phyloP scores from a whole-genome alignment of 257 asterid species.

The Craterostigma plantagineum region DNA sequence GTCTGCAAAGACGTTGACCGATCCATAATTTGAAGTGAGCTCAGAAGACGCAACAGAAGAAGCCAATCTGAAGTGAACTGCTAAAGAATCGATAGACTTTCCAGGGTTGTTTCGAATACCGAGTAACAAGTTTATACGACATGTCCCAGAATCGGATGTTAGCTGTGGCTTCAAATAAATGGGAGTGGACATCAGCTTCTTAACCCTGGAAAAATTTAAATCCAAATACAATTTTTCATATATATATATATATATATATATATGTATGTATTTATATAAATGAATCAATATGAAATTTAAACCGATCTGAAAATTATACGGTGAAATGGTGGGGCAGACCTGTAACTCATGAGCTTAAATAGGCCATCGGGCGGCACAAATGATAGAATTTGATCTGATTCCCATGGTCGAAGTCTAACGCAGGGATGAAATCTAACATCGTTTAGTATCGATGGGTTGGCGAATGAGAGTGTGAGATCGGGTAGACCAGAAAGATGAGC shows the following conservation, averaged over 20 bases:
- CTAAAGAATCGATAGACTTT: conserved; percentile 61
- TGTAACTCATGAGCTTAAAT: conserved; percentile 92
- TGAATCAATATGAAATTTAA: background rate
- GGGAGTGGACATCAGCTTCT: conserved; percentile 79
- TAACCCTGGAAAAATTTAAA: conserved; percentile 36
- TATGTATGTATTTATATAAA: too few species aligned
- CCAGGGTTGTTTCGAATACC: conserved; percentile 80
- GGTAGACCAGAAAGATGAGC: conserved; percentile 89
- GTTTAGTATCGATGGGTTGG: conserved; percentile 71
- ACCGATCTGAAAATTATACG: conserved; percentile 4
- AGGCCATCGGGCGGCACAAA: conserved; percentile 97
- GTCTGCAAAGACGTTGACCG: conserved; percentile 69
- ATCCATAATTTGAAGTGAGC: conserved; percentile 66
- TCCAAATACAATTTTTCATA: too few species aligned
- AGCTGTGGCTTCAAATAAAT: conserved; percentile 86
- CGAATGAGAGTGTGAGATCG: conserved; percentile 81
- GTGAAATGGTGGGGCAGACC: conserved; percentile 21
- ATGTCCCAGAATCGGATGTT: conserved; percentile 68
- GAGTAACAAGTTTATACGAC: conserved; percentile 60
- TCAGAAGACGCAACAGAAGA: conserved; percentile 60
- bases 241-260: background rate
- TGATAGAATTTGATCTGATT: conserved; percentile 63
- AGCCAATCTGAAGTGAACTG: conserved; percentile 64
- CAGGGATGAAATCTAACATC: conserved; percentile 95
- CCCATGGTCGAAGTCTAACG: conserved; percentile 86